Evolutionary conservation across 2,329 filamentous ascomycete species (phyloP).

Genomic region (Aureobasidium musti): DNA sequence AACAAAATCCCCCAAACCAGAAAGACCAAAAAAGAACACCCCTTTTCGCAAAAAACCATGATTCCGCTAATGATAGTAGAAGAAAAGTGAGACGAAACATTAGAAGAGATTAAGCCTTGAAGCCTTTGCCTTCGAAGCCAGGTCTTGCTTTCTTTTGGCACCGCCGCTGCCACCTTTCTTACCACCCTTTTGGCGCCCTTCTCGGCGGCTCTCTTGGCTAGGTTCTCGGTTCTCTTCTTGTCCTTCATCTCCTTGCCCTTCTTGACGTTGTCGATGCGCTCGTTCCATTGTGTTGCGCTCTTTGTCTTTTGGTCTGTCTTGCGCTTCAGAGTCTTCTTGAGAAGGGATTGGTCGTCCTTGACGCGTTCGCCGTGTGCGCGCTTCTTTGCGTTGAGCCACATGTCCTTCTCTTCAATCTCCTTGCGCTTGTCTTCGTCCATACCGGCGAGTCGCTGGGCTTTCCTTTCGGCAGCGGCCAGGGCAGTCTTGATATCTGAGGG

Average conservation of each 20-base stretch:
- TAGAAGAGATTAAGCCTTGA: conserved; percentile 41
- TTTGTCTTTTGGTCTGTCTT: conserved; percentile 89
- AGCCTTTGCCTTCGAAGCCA: conserved; percentile 64
- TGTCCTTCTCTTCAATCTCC: conserved; percentile 89
- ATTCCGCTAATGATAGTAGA: conserved; percentile 14
- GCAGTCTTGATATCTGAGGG: conserved; percentile 83
- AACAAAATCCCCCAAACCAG: neutral
- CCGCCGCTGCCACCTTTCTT: conserved; percentile 61
- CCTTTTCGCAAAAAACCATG: conserved; percentile 16
- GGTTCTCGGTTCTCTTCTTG: conserved; percentile 53
- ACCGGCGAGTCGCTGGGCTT: conserved; percentile 73
- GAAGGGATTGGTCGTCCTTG: conserved; percentile 76
- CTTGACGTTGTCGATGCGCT: conserved; percentile 49
- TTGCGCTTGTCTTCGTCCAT: conserved; percentile 79
- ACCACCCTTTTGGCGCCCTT: conserved; percentile 76
- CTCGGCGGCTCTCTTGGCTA: conserved; percentile 74
- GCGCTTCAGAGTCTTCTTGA: conserved; percentile 94
- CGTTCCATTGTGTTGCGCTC: conserved; percentile 80
- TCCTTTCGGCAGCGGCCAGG: conserved; percentile 81
- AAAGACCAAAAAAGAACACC: neutral
- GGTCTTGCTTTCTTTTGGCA: conserved; percentile 59
- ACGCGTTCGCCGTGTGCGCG: conserved; percentile 87
- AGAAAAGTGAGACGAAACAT: neutral
- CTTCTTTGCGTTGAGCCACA: conserved; percentile 89
- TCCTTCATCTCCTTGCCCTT: conserved; percentile 53